Base-by-base conservation (phyloP, 2,329 filamentous ascomycete species). In the Aspergillus tanneri region DNA sequence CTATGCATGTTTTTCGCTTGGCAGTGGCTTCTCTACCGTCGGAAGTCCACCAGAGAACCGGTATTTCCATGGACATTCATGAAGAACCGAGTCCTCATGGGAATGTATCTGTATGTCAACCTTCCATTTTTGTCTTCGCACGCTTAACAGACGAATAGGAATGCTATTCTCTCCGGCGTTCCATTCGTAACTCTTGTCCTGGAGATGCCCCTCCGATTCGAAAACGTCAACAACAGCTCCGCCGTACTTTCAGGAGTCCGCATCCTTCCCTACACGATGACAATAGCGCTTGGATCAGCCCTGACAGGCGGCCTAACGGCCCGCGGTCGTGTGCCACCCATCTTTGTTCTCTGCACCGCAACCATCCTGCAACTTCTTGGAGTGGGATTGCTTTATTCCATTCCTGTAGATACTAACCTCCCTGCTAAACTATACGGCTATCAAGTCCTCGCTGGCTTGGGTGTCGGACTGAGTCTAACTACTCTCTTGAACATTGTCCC, bases 81-180 rank as follows among this genome's bases (percentile, higher is more conserved):
- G 14, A 21, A 49, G 21, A 55, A 46, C 16, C 28, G 50, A 30
- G 50, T 53, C 4, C 50, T 44, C 32, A 36, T 55, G 37, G 43
- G 22, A 16, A 46, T 55, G 34, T 22, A 53, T 14, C 34, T 55
- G 47, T 55, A 25, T 38, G 52, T 49, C 12, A 16, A 28, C 5
- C 16, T n/a, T 28, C 38, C 6, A 6, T 27, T n/a, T 18, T 28
- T 19, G 18, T 16, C 16, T 10, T 11, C 18, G 23, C 7, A n/a
- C 24, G 14, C 38, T n/a, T 12, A 18, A 28, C n/a, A 12, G 24
- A 11, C n/a, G n/a, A n/a, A n/a, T 16, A 41, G 24, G 19, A 27
- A 25, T 27, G 38, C 38, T 8, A 27, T 41, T 25, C 28, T 14
- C n/a, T 18, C 28, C 23, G 38, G 38, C 7, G 11, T 16, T 22